Percentiles rank a stretch among this genome's conserved stretches.
phyloP scores from a whole-genome alignment of 305 asterid genomes.

The Solanum hybrid region DNA sequence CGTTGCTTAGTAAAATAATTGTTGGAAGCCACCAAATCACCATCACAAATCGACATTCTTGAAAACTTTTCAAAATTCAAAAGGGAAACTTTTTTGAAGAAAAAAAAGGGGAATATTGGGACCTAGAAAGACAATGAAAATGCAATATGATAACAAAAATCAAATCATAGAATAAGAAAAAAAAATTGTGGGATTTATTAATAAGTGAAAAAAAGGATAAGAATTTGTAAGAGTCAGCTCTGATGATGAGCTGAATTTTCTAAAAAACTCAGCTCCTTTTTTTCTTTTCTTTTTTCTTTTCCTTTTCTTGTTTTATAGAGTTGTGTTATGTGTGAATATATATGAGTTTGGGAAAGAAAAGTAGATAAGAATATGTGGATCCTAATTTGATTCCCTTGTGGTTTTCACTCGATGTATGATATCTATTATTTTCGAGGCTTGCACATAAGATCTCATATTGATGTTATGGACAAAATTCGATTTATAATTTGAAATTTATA shows the following conservation, averaged over 20 bases:
- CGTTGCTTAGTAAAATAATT: conserved; percentile 4
- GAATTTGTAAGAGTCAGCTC: conserved; percentile 1
- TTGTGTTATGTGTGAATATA: background rate
- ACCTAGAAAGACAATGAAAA: background rate
- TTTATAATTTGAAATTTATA: background rate
- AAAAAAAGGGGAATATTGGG: background rate
- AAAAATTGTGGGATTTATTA: background rate
- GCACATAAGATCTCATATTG: background rate
- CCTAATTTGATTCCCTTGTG: background rate
- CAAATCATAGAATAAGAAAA: background rate
- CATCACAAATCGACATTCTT: conserved; percentile 5
- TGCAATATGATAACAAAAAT: background rate
- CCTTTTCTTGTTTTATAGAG: background rate
- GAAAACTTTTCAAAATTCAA: background rate
- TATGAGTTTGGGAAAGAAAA: background rate
- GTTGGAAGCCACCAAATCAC: background rate
- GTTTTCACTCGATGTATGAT: background rate
- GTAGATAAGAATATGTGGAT: background rate
- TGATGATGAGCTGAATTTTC: conserved; percentile 2
- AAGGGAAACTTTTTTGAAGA: background rate
- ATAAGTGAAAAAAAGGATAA: background rate
- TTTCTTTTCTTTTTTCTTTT: background rate
- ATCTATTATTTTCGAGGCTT: background rate
- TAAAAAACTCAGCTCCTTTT: background rate
- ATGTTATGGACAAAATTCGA: fast-evolving